These are phyloP conservation scores for Epicoccum sorghinum DNA, from an alignment of 2,329 filamentous ascomycete genomes.

Conservation along the genomic window DNA sequence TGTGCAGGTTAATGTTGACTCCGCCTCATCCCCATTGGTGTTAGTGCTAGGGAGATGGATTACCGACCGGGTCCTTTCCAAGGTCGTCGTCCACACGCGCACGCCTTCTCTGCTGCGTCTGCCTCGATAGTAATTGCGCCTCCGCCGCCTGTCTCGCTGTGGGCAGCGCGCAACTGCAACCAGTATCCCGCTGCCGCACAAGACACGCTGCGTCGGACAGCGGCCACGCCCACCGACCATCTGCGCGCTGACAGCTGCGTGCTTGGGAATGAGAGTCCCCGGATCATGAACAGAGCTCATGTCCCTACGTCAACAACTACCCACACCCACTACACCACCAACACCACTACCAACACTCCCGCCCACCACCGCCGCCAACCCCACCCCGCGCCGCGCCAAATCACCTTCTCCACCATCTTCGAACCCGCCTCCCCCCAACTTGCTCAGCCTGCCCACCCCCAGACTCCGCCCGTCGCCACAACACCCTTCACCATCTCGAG, in stretches of 20 bases:
- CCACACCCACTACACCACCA: background rate
- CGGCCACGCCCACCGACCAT: background rate
- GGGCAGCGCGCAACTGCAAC: slow-evolving; percentile 7
- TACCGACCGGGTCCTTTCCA: background rate
- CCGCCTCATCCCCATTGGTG: background rate
- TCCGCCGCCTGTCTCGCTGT: slow-evolving; percentile 16
- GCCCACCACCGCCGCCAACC: background rate
- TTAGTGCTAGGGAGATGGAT: slow-evolving; percentile 1
- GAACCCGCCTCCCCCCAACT: no score
- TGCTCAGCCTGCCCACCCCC: background rate
- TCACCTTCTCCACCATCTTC: no score
- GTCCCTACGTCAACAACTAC: slow-evolving; percentile 3
- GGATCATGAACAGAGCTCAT: slow-evolving; percentile 17
- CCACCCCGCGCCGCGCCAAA: background rate
- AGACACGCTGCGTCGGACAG: slow-evolving; percentile 7
- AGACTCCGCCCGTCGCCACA: slow-evolving; percentile 16
- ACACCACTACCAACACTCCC: background rate
- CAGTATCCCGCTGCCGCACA: background rate
- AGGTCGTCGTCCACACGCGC: background rate
- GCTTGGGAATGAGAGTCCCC: slow-evolving; percentile 11
- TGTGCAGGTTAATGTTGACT: slow-evolving; percentile 10
- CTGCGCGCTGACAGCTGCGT: slow-evolving; percentile 19
- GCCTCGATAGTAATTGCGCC: slow-evolving; percentile 12
- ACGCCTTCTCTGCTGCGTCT: slow-evolving; percentile 12
- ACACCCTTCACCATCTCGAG: slow-evolving; percentile 24